Base-by-base conservation (phyloP, 768 basidiomycete genomes). In the Serpula lacrymans region DNA sequence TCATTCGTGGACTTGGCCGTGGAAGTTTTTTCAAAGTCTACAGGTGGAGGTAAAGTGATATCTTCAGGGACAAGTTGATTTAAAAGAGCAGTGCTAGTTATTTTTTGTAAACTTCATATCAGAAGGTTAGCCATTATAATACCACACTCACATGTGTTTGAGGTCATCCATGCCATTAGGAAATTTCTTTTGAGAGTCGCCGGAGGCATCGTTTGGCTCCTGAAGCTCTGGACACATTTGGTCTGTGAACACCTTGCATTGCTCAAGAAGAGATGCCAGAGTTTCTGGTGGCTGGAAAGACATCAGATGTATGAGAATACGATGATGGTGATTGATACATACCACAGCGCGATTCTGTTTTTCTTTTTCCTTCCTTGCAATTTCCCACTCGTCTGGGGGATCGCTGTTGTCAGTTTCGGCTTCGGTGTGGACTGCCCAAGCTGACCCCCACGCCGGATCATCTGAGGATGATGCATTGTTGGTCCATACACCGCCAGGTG, bases 371-470 rank as follows among this genome's bases (percentile, higher is more conserved):
- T 64, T 68, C 45, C 66, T 74, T 10, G 84, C 82, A 8, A 58
- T 51, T 48, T 84, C 83, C 85, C 86, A 87, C 58, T 83, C 82
- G 52, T 88, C 82, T 5, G 64, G 55, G 5, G 57, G 52, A 31
- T 65, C 61, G 6, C 58, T 53, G n/a, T 33, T 36, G 16, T 33
- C 18, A 7, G 46, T 17, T 38, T 22, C 39, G 11, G 42, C 47
- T 26, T 48, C 53, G 12, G 36, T 30, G 32, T 51, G 18, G 40
- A 55, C 49, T 24, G 40, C 59, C 78, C 78, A 78, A 9, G 69
- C 53, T 3, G 40, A 43, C 28, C 57, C 64, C 76, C 75, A 77
- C 29, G 62, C 67, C 33, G 49, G 35, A 39, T 45, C 41, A 25
- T 47, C 49, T 10, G 41, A 11, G n/a, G n/a, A n/a, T n/a, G n/a